Base-by-base conservation (phyloP, 805 yeast genomes). In the Wickerhamiella occidentalis region DNA sequence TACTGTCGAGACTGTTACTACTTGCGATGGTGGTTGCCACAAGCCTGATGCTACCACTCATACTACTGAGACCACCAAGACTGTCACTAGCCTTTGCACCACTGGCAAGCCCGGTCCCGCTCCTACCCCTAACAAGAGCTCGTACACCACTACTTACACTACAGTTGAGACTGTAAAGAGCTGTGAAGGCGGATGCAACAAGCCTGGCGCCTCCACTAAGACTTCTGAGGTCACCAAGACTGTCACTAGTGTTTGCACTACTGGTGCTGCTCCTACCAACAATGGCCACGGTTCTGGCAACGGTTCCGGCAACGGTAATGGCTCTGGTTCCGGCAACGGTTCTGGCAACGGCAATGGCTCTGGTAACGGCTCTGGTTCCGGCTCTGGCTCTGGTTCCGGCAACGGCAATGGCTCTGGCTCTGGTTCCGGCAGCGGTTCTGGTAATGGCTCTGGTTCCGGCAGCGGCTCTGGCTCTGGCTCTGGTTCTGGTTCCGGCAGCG, bases 1-100 rank as follows among this genome's bases (percentile, higher is more conserved):
- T n/a, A 42, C 45, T 19, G 21, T 42, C 18, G 35, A 29, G 26
- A 42, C 45, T 11, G 17, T 42, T 11, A 42, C 45, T 18, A 23
- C 45, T n/a, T 42, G 45, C 33, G 18, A 21, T 17, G 45, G 45
- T 18, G 45, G 45, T 37, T 42, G 45, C 45, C 18, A 29, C 33
- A 30, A 44, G 30, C 38, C 36, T 18, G 45, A 18, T 17, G 45
- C 33, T 11, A 29, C 22, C 17, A 15, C 40, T 13, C 18, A 25
- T 9, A 42, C 45, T 6, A 8, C 5, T 4, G 45, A 26, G 22
- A 8, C 29, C 18, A 42, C 45, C 17, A 13, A 29, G 21, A 29
- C 33, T 19, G 37, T 42, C 25, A 42, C 45, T 21, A 30, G 12
- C 26, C 19, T 29, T 6, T 23, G 33, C 12, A 42, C 45, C 17